A percentile compares a stretch with the other conserved stretches of the same genome.
Evolutionary conservation across 768 basidiomycete species (phyloP).

Genomic region (Boletus tylopilopsis): DNA sequence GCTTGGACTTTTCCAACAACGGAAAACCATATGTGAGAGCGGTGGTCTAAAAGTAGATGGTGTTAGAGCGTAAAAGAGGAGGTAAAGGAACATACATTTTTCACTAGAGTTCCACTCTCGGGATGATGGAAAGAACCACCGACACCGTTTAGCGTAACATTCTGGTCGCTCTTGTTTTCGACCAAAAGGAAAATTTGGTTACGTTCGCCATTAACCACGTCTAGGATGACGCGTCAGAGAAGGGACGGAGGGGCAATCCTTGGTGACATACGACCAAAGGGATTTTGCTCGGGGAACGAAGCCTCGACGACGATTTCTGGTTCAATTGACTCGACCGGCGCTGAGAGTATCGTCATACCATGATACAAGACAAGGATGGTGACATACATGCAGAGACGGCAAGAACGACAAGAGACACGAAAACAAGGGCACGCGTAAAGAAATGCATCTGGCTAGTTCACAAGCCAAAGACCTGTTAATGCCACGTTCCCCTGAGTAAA

Average conservation of each 20-base stretch:
- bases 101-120: constrained; percentile 58
- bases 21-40: constrained; percentile 48
- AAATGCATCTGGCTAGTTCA: constrained; percentile 31
- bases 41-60: constrained; percentile 47
- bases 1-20: constrained; percentile 52
- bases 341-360: constrained; percentile 11
- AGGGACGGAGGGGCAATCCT: not conserved
- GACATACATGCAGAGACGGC: constrained; percentile 30
- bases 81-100: constrained; percentile 53
- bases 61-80: not conserved
- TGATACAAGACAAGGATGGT: not conserved
- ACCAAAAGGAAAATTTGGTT: constrained; percentile 62
- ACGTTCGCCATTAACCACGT: constrained; percentile 80
- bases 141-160: constrained; percentile 63
- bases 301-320: constrained; percentile 54
- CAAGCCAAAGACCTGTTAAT: not conserved
- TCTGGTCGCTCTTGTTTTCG: constrained; percentile 73
- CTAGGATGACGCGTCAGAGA: constrained; percentile 36
- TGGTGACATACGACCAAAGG: constrained; percentile 65
- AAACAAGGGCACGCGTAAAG: constrained; percentile 25
- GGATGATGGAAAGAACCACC: constrained; percentile 67
- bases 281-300: constrained; percentile 67
- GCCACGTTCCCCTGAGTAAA: constrained; percentile 28
- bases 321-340: constrained; percentile 35
- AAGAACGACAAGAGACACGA: constrained; percentile 28